Evolutionary conservation across 768 basidiomycete species (phyloP).

Genomic region (Scleroderma bovista): DNA sequence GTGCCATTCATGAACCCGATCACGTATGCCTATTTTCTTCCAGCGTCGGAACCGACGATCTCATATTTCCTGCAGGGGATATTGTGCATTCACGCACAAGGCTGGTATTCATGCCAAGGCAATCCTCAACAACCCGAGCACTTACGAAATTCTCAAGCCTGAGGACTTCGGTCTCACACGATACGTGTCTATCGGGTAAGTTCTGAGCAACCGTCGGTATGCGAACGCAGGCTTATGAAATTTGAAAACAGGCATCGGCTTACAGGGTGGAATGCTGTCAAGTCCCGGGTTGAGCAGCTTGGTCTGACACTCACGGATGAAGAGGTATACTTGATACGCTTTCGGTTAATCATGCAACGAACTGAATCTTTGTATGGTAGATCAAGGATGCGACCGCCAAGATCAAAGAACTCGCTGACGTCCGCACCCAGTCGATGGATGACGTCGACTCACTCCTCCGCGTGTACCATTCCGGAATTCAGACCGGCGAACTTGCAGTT

Average conservation of each 20-base stretch:
- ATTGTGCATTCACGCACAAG: constrained; percentile 99
- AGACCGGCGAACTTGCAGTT: constrained; percentile 85
- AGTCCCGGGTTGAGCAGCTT: constrained; percentile 97
- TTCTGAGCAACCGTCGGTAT: not conserved
- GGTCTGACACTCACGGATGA: constrained; percentile 86
- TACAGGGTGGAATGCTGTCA: constrained; percentile 99
- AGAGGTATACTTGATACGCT: constrained; percentile 42
- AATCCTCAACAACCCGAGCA: constrained; percentile 98
- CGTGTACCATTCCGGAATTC: constrained; percentile 92
- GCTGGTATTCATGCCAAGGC: constrained; percentile 99
- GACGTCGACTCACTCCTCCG: constrained; percentile 97
- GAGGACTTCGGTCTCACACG: constrained; percentile 97
- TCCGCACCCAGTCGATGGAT: constrained; percentile 98
- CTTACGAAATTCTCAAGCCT: constrained; percentile 98
- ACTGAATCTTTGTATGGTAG: constrained; percentile 28
- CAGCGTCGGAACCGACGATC: not conserved
- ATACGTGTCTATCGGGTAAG: constrained; percentile 93
- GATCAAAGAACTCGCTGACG: constrained; percentile 99
- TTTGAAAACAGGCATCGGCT: constrained; percentile 65
- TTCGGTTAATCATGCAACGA: not conserved
- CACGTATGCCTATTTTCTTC: constrained; percentile 44
- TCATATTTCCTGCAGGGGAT: constrained; percentile 55
- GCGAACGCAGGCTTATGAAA: not conserved
- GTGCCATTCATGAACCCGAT: constrained; percentile 97
- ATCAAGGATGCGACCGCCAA: constrained; percentile 98